Evolutionary conservation across 345 rosid species (phyloP).

Genomic region (Citrus inodora): DNA sequence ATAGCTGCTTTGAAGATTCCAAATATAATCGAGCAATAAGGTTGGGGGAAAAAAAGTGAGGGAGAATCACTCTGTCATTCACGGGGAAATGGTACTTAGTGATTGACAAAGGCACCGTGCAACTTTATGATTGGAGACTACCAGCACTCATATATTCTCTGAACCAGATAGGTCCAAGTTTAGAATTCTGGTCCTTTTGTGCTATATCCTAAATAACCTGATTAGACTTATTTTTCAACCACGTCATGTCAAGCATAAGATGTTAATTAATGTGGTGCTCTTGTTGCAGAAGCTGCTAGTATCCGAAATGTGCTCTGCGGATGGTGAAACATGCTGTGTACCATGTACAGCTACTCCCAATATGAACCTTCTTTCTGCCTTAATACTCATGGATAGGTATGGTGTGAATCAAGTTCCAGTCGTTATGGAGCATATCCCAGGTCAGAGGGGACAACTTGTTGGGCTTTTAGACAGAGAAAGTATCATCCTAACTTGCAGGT

Average conservation of each 20-base stretch:
- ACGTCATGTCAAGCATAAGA: background rate
- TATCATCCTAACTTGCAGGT: conserved; percentile 73
- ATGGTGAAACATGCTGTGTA: conserved; percentile 45
- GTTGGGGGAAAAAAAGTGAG: background rate
- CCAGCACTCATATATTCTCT: background rate
- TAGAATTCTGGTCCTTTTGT: background rate
- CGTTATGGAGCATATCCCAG: conserved; percentile 47
- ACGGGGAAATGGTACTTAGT: background rate
- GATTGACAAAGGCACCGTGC: background rate
- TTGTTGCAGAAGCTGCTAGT: conserved; percentile 56
- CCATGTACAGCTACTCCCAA: conserved; percentile 70
- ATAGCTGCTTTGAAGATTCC: background rate
- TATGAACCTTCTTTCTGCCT: conserved; percentile 70
- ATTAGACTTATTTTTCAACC: background rate
- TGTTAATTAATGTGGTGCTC: background rate
- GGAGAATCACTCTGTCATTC: background rate
- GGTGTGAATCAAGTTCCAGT: conserved; percentile 66
- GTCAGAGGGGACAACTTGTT: conserved; percentile 46
- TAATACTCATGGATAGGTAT: conserved; percentile 50
- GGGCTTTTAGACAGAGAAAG: conserved; percentile 84
- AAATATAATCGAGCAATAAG: background rate
- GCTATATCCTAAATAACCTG: background rate
- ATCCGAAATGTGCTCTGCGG: conserved; percentile 52
- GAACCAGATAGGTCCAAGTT: background rate
- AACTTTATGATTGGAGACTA: background rate